Evolutionary conservation across 2,329 filamentous ascomycete species (phyloP).

Genomic region (Hirsutella minnesotensis): DNA sequence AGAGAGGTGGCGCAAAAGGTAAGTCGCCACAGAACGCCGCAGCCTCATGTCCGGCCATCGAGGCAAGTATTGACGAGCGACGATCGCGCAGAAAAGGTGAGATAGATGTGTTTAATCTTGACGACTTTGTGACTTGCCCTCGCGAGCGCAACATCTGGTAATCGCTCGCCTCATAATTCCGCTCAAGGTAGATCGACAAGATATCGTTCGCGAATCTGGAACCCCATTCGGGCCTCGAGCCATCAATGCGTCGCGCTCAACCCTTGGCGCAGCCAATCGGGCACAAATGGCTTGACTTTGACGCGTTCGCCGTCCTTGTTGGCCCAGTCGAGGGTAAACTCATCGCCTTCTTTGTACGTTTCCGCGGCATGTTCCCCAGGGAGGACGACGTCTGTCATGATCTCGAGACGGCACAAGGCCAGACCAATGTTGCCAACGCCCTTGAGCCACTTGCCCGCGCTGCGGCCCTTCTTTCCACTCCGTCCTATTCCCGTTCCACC

Average conservation of each 20-base stretch:
- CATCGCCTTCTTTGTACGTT: constrained; percentile 46
- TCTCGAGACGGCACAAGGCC: constrained; percentile 74
- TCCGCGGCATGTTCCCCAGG: constrained; percentile 56
- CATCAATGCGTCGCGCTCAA: constrained; percentile 19
- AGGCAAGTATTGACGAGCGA: no score
- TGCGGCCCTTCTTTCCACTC: constrained; percentile 48
- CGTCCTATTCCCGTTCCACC: constrained; percentile 37
- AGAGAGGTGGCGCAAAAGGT: no score
- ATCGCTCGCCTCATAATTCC: no score
- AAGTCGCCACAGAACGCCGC: no score
- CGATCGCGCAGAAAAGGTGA: no score
- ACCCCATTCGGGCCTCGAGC: no score
- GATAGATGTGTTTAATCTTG: no score
- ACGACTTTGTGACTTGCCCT: no score
- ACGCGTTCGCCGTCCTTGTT: constrained; percentile 27
- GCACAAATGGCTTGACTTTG: constrained; percentile 71
- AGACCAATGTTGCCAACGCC: constrained; percentile 80
- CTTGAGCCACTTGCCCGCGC: constrained; percentile 68
- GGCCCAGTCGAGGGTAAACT: constrained; percentile 47
- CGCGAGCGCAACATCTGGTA: no score
- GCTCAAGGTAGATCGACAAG: not conserved
- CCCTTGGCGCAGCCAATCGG: constrained; percentile 53
- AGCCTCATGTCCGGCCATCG: no score
- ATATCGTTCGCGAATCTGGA: no score
- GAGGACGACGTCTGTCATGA: constrained; percentile 72